Conservation (phyloP, 164 flowering plant species). For the Paratinospora sagittata region DNA sequence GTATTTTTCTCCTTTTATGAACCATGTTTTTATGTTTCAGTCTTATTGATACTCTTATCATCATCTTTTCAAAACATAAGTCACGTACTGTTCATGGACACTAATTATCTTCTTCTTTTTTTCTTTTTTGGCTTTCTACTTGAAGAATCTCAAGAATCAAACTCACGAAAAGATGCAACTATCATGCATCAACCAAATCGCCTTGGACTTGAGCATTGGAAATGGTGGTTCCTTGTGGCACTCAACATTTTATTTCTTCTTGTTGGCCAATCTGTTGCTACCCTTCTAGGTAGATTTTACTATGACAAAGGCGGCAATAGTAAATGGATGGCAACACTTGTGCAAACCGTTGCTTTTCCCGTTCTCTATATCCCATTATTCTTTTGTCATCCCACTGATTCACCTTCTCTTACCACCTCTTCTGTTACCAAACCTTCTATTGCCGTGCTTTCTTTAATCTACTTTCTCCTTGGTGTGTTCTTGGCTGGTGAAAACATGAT, state of each 20-base stretch:
- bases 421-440: too few relatives aligned
- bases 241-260: slow-evolving; percentile 27
- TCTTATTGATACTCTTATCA: neutral
- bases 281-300: too few relatives aligned
- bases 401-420: slow-evolving; percentile 7
- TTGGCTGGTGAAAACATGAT: slow-evolving; percentile 27
- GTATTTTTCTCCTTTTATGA: neutral
- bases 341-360: slow-evolving; percentile 42
- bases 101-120: slow-evolving; percentile 3
- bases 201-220: slow-evolving; percentile 5
- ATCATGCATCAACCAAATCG: neutral
- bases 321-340: slow-evolving; percentile 45
- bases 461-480: slow-evolving; percentile 27
- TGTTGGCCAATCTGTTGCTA: slow-evolving; percentile 34
- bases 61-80: neutral
- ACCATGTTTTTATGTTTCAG: neutral
- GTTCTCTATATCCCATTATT: slow-evolving; percentile 24
- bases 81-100: neutral
- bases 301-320: slow-evolving; percentile 45
- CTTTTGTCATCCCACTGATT: slow-evolving; percentile 10
- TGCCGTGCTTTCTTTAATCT: slow-evolving; percentile 14
- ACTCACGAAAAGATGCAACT: slow-evolving; percentile 9
- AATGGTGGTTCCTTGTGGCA: slow-evolving; percentile 33
- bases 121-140: neutral
- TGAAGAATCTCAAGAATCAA: slow-evolving; percentile 4